phyloP scores from a whole-genome alignment of 345 rosid genomes.

The Citrus glauca region DNA sequence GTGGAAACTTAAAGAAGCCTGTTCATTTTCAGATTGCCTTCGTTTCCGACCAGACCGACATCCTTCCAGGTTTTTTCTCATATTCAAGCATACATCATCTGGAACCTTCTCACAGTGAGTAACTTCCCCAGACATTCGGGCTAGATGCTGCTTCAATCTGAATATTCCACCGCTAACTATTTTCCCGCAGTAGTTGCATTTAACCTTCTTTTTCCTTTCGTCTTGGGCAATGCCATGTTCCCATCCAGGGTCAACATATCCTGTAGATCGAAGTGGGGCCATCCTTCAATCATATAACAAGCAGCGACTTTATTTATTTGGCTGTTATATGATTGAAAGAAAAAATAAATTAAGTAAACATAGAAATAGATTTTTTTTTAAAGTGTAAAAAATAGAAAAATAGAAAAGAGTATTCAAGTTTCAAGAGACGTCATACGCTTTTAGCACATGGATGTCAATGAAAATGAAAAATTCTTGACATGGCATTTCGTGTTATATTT shows the following conservation, averaged over 20 bases:
- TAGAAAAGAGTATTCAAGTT: not conserved
- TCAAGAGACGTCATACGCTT: not conserved
- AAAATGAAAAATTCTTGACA: not conserved
- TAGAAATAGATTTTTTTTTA: not conserved
- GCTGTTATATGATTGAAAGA: slow-evolving; percentile 13
- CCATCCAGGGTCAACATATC: slow-evolving; percentile 77
- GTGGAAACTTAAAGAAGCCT: slow-evolving; percentile 35
- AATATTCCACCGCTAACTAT: slow-evolving; percentile 80
- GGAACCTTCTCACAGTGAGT: slow-evolving; percentile 76
- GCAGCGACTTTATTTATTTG: slow-evolving; percentile 12
- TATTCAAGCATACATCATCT: slow-evolving; percentile 54
- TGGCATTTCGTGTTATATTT: not conserved
- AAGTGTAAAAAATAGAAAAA: not conserved
- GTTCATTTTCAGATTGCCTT: slow-evolving; percentile 49
- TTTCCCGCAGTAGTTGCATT: slow-evolving; percentile 80
- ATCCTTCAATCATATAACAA: slow-evolving; percentile 43
- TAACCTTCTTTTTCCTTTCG: slow-evolving; percentile 74
- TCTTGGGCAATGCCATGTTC: slow-evolving; percentile 83
- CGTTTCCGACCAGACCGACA: slow-evolving; percentile 53
- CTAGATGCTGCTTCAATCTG: slow-evolving; percentile 76
- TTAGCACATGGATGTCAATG: not conserved
- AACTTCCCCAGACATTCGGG: slow-evolving; percentile 72
- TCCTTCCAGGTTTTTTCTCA: slow-evolving; percentile 69
- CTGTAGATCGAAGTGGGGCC: slow-evolving; percentile 57
- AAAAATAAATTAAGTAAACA: not conserved